Percentiles rank a stretch among this genome's conserved stretches.
Evolutionary conservation across 139 green algal species (phyloP).

Genomic region (Auxenochlorella pyrenoidosa): DNA sequence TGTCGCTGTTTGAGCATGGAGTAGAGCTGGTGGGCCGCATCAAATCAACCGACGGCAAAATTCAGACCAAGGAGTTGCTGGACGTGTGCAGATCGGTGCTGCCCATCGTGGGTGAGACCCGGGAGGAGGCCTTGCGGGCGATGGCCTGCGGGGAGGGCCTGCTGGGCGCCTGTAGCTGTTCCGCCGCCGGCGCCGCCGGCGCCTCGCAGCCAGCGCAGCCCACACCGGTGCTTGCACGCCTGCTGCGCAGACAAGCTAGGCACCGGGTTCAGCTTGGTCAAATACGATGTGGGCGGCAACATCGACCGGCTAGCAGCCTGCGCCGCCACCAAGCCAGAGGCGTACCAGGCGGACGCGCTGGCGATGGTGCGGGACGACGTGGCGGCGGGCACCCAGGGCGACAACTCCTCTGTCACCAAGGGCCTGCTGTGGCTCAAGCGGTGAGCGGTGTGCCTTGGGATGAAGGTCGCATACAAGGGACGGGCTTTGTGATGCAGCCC

Average conservation of each 20-base stretch:
- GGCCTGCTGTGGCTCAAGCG: conserved; percentile 83
- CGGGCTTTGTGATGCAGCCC: background rate
- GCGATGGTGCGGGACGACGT: conserved; percentile 77
- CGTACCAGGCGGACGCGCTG: conserved; percentile 58
- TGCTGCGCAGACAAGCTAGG: conserved; percentile 72
- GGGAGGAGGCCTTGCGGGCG: background rate
- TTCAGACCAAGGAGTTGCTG: conserved; percentile 65
- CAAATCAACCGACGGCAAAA: conserved; percentile 49
- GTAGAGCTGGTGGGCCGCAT: conserved; percentile 17
- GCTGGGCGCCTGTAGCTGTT: background rate
- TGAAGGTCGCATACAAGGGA: background rate
- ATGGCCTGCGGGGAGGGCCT: background rate
- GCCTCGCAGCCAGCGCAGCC: background rate
- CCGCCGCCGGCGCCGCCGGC: background rate
- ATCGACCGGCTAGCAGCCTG: conserved; percentile 69
- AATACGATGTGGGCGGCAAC: conserved; percentile 74
- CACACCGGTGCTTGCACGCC: background rate
- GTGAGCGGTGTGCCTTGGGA: conserved; percentile 15
- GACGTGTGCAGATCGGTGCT: conserved; percentile 62
- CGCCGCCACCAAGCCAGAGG: conserved; percentile 47
- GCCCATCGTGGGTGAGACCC: conserved; percentile 63
- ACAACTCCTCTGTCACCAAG: conserved; percentile 69
- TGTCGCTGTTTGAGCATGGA: conserved; percentile 27
- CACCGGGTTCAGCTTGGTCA: conserved; percentile 70
- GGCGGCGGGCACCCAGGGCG: conserved; percentile 44